These are phyloP conservation scores for Thielaviopsis euricoi DNA, from an alignment of 2,329 filamentous ascomycete genomes.

Conservation along the genomic window DNA sequence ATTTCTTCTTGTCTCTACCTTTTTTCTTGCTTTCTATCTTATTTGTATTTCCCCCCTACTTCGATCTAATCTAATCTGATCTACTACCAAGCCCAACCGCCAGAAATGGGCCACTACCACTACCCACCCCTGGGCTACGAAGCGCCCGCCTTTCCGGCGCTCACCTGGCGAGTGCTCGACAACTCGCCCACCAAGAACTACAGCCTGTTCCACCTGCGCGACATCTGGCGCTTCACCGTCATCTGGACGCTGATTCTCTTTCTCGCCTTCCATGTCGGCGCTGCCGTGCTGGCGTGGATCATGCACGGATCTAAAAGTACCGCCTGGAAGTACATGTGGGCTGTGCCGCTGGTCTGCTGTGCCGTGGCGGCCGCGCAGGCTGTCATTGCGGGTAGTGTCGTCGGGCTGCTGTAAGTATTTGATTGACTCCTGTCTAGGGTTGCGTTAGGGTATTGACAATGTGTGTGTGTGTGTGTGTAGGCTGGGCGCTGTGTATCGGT, in stretches of 20 bases:
- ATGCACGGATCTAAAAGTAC: conserved; percentile 47
- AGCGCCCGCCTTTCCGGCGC: conserved; percentile 60
- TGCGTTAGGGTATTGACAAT: too few relatives aligned
- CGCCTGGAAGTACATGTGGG: conserved; percentile 49
- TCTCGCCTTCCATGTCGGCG: conserved; percentile 55
- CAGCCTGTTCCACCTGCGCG: conserved; percentile 54
- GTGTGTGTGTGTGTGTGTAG: too few relatives aligned
- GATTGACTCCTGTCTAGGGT: too few relatives aligned
- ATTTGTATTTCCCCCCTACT: too few relatives aligned
- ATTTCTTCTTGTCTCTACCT: conserved; percentile 10
- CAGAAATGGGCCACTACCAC: background rate
- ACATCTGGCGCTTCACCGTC: conserved; percentile 78
- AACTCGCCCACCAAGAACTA: conserved; percentile 25
- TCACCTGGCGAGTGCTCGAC: conserved; percentile 53
- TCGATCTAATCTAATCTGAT: too few relatives aligned
- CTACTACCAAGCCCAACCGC: too few relatives aligned
- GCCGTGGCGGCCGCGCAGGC: conserved; percentile 61
- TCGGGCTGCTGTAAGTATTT: conserved; percentile 57
- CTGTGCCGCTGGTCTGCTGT: conserved; percentile 53
- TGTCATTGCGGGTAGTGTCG: conserved; percentile 62
- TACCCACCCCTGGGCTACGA: conserved; percentile 37
- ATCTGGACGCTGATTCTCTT: conserved; percentile 76
- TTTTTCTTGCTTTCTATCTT: too few relatives aligned
- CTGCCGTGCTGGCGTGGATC: conserved; percentile 52
- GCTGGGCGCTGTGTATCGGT: conserved; percentile 62